Evolutionary conservation across 1,139 yeast genomes (phyloP).

Genomic region (Geotrichum citri-aurantii): DNA sequence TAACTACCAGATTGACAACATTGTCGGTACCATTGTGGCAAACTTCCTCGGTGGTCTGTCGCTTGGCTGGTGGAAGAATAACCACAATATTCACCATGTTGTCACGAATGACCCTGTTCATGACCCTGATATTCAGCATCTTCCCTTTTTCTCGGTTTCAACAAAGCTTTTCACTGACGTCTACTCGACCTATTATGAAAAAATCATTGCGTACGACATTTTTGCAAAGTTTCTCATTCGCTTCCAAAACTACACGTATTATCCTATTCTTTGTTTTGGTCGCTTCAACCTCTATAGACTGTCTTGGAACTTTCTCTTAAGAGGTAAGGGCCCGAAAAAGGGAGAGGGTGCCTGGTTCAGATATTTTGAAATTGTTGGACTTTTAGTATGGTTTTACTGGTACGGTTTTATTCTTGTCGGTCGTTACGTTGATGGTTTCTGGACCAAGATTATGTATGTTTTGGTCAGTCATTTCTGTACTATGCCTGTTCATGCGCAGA

Average conservation of each 20-base stretch:
- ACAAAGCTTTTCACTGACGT: slow-evolving; percentile 60
- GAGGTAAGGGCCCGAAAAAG: slow-evolving; percentile 68
- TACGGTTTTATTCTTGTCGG: slow-evolving; percentile 62
- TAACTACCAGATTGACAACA: slow-evolving; percentile 68
- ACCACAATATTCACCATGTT: slow-evolving; percentile 85
- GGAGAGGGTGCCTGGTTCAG: slow-evolving; percentile 88
- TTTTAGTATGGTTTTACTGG: slow-evolving; percentile 68
- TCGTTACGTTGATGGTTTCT: slow-evolving; percentile 46
- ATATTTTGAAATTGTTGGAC: slow-evolving; percentile 67
- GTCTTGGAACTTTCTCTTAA: slow-evolving; percentile 68
- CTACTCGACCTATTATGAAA: slow-evolving; percentile 75
- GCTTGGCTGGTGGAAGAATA: slow-evolving; percentile 91
- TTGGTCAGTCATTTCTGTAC: slow-evolving; percentile 74
- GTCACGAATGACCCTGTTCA: slow-evolving; percentile 87
- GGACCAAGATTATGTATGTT: slow-evolving; percentile 52
- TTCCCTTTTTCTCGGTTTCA: slow-evolving; percentile 86
- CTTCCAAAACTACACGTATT: slow-evolving; percentile 65
- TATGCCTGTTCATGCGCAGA: slow-evolving; percentile 89
- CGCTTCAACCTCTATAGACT: slow-evolving; percentile 77
- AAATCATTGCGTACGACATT: slow-evolving; percentile 58
- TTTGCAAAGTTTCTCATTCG: slow-evolving; percentile 54
- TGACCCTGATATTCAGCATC: slow-evolving; percentile 90
- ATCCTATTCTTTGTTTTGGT: slow-evolving; percentile 76
- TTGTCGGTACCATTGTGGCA: slow-evolving; percentile 68
- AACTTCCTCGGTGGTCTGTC: slow-evolving; percentile 83